Conservation (phyloP, 768 basidiomycete species). For the Dioszegia aurantiaca region DNA sequence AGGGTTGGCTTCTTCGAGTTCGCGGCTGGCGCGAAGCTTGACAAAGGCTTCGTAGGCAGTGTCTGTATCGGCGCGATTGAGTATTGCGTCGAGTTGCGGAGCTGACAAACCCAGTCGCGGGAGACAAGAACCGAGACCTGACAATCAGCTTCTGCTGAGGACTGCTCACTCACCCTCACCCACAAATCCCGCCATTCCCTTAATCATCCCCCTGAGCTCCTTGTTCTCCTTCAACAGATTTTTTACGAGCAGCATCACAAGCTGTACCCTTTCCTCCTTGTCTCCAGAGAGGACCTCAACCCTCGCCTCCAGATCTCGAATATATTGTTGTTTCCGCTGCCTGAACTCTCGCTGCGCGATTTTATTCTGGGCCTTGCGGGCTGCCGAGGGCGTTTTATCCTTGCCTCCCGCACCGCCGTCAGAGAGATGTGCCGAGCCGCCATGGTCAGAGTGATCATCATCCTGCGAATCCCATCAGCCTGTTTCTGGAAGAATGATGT, state of each 20-base stretch:
- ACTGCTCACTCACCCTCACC: conserved; percentile 74
- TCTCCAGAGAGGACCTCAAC: conserved; percentile 92
- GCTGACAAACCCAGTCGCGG: conserved; percentile 46
- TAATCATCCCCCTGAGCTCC: conserved; percentile 72
- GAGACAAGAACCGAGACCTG: conserved; percentile 49
- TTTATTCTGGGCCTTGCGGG: conserved; percentile 51
- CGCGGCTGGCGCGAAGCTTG: conserved; percentile 59
- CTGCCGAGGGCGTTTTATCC: conserved; percentile 22
- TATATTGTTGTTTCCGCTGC: conserved; percentile 78
- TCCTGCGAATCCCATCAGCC: not conserved
- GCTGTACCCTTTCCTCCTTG: conserved; percentile 79
- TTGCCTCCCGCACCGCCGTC: conserved; percentile 9
- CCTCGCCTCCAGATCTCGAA: conserved; percentile 89
- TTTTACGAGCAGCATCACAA: conserved; percentile 74
- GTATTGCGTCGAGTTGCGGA: conserved; percentile 71
- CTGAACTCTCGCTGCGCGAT: conserved; percentile 90
- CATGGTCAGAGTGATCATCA: conserved; percentile 15
- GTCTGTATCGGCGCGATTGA: conserved; percentile 85
- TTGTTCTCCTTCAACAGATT: conserved; percentile 90
- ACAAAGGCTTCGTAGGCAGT: conserved; percentile 89
- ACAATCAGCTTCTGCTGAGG: not conserved
- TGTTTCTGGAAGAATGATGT: not conserved
- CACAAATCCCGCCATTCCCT: conserved; percentile 73
- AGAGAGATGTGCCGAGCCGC: too few relatives aligned
- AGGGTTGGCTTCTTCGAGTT: conserved; percentile 37